Evolutionary conservation across 2,329 filamentous ascomycete species (phyloP), one percentile per base, ranked within the genome.

Genomic region (Colletotrichum lindemuthianum): DNA sequence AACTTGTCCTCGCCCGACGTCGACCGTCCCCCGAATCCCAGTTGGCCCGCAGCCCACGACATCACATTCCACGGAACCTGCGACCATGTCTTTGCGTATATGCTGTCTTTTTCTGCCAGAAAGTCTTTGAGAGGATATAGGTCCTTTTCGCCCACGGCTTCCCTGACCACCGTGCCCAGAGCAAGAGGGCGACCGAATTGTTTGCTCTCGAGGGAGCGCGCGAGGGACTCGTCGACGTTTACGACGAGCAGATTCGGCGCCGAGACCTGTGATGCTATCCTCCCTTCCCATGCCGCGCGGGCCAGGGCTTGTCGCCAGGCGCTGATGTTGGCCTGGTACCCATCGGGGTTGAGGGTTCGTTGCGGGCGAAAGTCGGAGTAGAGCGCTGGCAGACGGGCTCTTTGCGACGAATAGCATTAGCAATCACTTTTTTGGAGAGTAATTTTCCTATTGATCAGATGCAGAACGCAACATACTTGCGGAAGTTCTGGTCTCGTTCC

Each of bases 321-420:
- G 7, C 85, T 79, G 45, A 92, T 82, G 75, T 97, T 97, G 47
- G 93, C 92, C 16, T 83, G 80, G 79, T 93, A 97, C 71, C 92
- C 93, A 75, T 96, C 92, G 1, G 93, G 92, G 73, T 97, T 97
- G 24, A 91, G 87, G 43, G 85, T 87, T 71, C 85, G 85, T 70
- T 95, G 92, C 6, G 87, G 78, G 41, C 88, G 83, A 73, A 97
- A 97, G 75, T 97, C 93, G 51, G 93, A 94, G 79, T 96, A 97
- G 49, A 97, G 88, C 6, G 93, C 94, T 11, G 92, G 89, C 11
- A 97, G 84, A 53, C 93, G 91, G 68, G 89, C 86, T 79, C 90
- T 93, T 75, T 77, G 67, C 6, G 24, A 56, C n/a, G 4, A 24
- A 34, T 13, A 6, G 34, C 37, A 43, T 45, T 3, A 59, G 39